phyloP scores from a whole-genome alignment of 345 rosid species.

The Rhizophora apiculata region DNA sequence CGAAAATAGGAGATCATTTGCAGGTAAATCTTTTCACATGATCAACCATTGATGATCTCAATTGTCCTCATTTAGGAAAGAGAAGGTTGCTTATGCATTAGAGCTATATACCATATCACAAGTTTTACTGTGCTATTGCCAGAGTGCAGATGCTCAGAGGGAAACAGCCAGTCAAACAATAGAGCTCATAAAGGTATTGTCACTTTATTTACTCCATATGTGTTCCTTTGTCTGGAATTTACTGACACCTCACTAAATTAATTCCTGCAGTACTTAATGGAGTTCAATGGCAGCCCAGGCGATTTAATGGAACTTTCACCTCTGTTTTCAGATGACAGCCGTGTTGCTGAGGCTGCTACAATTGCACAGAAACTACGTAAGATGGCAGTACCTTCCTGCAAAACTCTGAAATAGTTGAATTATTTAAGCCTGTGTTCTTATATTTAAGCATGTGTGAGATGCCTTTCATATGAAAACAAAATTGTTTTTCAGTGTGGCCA shows the following conservation, averaged over 20 bases:
- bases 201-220: conserved; percentile 15
- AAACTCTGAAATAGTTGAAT: conserved; percentile 4
- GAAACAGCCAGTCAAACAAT: conserved; percentile 98
- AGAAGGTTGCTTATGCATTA: background rate
- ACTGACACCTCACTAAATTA: conserved; percentile 17
- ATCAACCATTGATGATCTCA: conserved; percentile 1
- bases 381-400: conserved; percentile 19
- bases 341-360: conserved; percentile 98
- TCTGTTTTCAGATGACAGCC: conserved; percentile 96
- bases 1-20: conserved; percentile 98
- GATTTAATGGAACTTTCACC: conserved; percentile 98
- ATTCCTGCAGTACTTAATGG: conserved; percentile 87
- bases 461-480: background rate
- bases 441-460: conserved; percentile 2
- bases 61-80: background rate
- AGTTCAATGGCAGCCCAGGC: conserved; percentile 97
- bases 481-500: background rate
- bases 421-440: conserved; percentile 1
- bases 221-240: conserved; percentile 12
- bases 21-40: conserved; percentile 50
- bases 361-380: conserved; percentile 96
- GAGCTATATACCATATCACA: conserved; percentile 6
- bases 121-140: conserved; percentile 22
- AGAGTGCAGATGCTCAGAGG: conserved; percentile 99
- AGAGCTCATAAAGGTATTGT: conserved; percentile 86